Evolutionary conservation across 2,329 filamentous ascomycete genomes (phyloP), one percentile per base, ranked within the genome.

Genomic region (Exophiala spinifera): DNA sequence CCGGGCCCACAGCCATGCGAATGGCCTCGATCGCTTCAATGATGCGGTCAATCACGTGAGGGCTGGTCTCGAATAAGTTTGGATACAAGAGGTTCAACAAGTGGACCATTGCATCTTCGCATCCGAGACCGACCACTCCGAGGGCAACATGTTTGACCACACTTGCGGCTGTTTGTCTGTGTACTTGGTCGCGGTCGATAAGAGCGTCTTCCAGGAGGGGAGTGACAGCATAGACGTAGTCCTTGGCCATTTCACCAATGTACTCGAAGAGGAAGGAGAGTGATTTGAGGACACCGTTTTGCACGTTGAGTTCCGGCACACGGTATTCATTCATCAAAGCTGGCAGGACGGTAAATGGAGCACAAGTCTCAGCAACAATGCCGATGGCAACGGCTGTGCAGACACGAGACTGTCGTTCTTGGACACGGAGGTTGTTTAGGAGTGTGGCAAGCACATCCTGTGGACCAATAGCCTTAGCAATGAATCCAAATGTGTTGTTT

Each of bases 401-500:
- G 66, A 99, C 94, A 74, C 94, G 91, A 31, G 91, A 96, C 74
- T 99, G 94, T 71, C 94, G 91, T 72, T 99, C 94, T 72, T 97
- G 92, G 1, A 99, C 94, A 58, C 95, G 85, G 37, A 99, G 79
- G 70, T 99, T 99, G 81, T 96, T 96, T 60, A 99, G 83, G 14
- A 99, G 79, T 0, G 94, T 97, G 3, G 94, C 91, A 54, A 99
- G 78, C 21, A 99, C 94, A 76, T 99, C 94, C 72, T 97, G 92
- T 11, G 94, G 94, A 63, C 94, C 94, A 66, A 99, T 99, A 56
- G 94, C 94, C 75, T 99, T 99, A 69, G 94, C 94, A 67, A 99
- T 99, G 80, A 96, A 99, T 71, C 94, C 94, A 66, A 99, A 99
- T 0, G 94, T 99, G 78, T 99, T 99, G 82, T 99, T 99, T 65